Evolutionary conservation across 2,329 filamentous ascomycete genomes (phyloP).

Genomic region (Penicillium sp.): DNA sequence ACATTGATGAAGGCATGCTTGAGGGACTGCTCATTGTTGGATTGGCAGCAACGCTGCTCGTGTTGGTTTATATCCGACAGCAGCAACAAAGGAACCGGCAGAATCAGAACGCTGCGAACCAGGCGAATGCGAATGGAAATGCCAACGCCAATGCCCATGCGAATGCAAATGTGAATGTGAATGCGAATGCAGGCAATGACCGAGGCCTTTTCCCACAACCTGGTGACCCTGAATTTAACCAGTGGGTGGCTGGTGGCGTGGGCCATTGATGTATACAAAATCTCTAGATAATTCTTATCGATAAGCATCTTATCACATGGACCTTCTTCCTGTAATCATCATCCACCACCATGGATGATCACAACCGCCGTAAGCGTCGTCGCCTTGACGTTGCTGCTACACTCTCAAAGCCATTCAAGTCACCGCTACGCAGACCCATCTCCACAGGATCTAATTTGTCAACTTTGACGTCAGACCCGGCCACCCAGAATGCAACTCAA

Average conservation of each 20-base stretch:
- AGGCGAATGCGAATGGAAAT: conserved; percentile 21
- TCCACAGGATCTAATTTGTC: conserved; percentile 8
- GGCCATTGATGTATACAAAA: conserved; percentile 44
- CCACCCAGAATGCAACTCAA: not conserved
- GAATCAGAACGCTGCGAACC: conserved; percentile 31
- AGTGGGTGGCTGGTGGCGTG: conserved; percentile 68
- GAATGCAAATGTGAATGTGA: conserved; percentile 13
- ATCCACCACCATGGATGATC: conserved; percentile 16
- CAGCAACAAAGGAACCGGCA: conserved; percentile 46
- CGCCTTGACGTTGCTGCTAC: conserved; percentile 60
- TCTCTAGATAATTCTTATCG: conserved; percentile 15
- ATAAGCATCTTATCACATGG: not conserved
- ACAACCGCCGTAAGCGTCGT: conserved; percentile 59
- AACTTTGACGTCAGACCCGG: not conserved
- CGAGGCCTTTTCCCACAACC: conserved; percentile 65
- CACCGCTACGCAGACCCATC: conserved; percentile 58
- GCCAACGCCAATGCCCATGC: conserved; percentile 1
- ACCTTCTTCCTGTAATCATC: not conserved
- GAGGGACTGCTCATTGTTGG: conserved; percentile 84
- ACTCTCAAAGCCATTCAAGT: conserved; percentile 70
- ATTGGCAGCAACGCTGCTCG: conserved; percentile 70
- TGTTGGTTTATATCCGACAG: conserved; percentile 73
- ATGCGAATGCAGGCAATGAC: conserved; percentile 35
- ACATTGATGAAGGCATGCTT: conserved; percentile 74
- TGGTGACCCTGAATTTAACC: conserved; percentile 65